Conservation (phyloP, 108 stramenopile species). For the Poteriospumella lacustris region DNA sequence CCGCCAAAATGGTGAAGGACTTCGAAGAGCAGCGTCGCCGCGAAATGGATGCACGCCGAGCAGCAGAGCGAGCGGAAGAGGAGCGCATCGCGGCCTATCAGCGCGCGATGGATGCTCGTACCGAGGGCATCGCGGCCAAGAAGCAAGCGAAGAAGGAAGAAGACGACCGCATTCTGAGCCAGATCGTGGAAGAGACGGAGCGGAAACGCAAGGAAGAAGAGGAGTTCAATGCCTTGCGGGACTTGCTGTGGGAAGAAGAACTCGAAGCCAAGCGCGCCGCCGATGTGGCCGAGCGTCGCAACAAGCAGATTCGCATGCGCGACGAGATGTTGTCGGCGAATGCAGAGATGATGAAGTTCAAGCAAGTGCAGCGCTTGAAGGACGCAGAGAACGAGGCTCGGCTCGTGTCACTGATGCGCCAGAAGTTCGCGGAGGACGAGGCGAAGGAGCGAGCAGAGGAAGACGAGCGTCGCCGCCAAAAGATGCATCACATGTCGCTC, state of each 20-base stretch:
- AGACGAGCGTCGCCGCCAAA: slow-evolving; percentile 36
- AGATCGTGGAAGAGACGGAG: slow-evolving; percentile 33
- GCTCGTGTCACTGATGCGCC: slow-evolving; percentile 56
- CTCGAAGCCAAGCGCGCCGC: slow-evolving; percentile 51
- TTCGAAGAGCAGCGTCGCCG: not conserved
- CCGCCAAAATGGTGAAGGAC: not conserved
- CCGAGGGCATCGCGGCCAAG: slow-evolving; percentile 17
- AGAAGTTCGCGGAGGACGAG: slow-evolving; percentile 61
- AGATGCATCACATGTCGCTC: slow-evolving; percentile 48
- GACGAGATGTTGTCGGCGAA: slow-evolving; percentile 58
- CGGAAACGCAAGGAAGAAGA: slow-evolving; percentile 27
- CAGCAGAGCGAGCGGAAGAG: slow-evolving; percentile 32
- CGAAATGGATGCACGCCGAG: slow-evolving; percentile 19
- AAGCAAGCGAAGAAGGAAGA: slow-evolving; percentile 44
- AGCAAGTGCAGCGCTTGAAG: slow-evolving; percentile 38
- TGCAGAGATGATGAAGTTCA: slow-evolving; percentile 49
- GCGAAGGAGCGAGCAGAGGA: slow-evolving; percentile 49
- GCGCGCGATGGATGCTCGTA: slow-evolving; percentile 18
- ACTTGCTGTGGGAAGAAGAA: slow-evolving; percentile 66
- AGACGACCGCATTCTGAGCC: slow-evolving; percentile 23
- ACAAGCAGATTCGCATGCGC: slow-evolving; percentile 37
- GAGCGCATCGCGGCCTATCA: not conserved
- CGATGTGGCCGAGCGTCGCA: slow-evolving; percentile 53
- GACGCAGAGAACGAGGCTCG: slow-evolving; percentile 49
- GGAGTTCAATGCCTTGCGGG: slow-evolving; percentile 55